These are phyloP conservation scores for Candida coleopterorum DNA, from an alignment of 805 yeast genomes.

Conservation along the genomic window DNA sequence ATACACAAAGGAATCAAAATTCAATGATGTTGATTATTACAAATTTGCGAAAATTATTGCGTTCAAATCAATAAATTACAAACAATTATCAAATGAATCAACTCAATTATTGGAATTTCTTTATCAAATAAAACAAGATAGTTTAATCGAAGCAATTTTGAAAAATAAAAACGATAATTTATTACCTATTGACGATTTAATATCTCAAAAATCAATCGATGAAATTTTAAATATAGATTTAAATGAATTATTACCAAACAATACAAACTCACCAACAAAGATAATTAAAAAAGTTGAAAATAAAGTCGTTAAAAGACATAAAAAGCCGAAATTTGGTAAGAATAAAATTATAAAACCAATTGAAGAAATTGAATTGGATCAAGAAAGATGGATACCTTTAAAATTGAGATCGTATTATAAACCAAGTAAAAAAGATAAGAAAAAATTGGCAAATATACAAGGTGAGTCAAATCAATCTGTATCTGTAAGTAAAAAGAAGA, in stretches of 20 bases:
- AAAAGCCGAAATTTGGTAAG: constrained; percentile 24
- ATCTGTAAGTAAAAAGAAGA: constrained; percentile 7
- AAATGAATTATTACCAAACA: constrained; percentile 21
- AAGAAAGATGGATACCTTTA: constrained; percentile 88
- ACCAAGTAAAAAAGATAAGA: constrained; percentile 62
- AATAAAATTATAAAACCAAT: constrained; percentile 23
- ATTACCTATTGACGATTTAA: constrained; percentile 20
- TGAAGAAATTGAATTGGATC: constrained; percentile 29
- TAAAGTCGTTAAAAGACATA: constrained; percentile 23
- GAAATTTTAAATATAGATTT: constrained; percentile 28
- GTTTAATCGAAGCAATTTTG: constrained; percentile 19
- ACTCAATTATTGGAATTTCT: constrained; percentile 19
- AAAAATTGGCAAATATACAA: constrained; percentile 18
- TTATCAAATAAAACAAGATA: constrained; percentile 19
- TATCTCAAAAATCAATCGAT: constrained; percentile 20
- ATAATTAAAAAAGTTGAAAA: neutral
- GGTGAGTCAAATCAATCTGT: constrained; percentile 13
- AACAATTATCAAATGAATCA: constrained; percentile 11
- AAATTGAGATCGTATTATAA: constrained; percentile 80
- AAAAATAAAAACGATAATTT: constrained; percentile 16
- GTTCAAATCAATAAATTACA: constrained; percentile 22
- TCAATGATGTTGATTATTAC: constrained; percentile 16
- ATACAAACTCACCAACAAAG: constrained; percentile 4
- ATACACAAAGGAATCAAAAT: constrained; percentile 6
- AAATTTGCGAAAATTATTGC: constrained; percentile 27